Base-by-base conservation (phyloP, 2,329 filamentous ascomycete genomes). In the Trichophyton verrucosum region DNA sequence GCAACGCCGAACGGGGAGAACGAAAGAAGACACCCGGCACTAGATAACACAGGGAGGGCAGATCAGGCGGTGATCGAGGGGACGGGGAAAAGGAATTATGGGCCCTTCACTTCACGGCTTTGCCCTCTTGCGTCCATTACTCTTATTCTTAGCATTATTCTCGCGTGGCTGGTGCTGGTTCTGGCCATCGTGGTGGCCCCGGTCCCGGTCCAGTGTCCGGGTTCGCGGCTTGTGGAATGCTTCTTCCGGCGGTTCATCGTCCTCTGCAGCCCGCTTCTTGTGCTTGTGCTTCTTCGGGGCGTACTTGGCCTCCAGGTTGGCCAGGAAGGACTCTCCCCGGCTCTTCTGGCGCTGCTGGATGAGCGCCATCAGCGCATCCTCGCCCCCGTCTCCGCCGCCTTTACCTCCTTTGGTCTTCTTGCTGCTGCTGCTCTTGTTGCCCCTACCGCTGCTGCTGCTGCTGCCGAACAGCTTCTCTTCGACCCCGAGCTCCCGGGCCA, bases 241-340 rank as follows among this genome's bases (percentile, higher is more conserved):
- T 63, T 88, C 86, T 66, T 90, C 86, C 0, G 82, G 78, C 27
- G 81, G 82, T 68, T 84, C 81, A 65, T 68, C 81, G 65, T 68
- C 72, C 0, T 69, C 72, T 27, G 73, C 75, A 65, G 3, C 58
- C 9, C 77, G 78, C 68, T 73, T 84, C 63, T 72, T 77, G 60
- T 72, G 68, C 55, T 69, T 70, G 51, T 68, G 69, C 30, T 66
- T 57, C 56, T 62, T 60, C 61, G 30, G 78, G 76, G 71, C 76
- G 68, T 95, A 95, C 75, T 92, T 95, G 57, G 85, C 87, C 61
- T 89, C 89, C 57, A 96, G 74, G 57, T 82, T 77, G 64, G 88
- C 87, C 24, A 95, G 76, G 70, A 95, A 90, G 42, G 76, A 78
- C 30, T 75, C 74, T 9, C 75, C 78, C 38, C 87, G 78, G 47